Evolutionary conservation across 169 alveolate genomes (phyloP), one percentile per base, ranked within the genome.

Genomic region (Plasmodium coatneyi): DNA sequence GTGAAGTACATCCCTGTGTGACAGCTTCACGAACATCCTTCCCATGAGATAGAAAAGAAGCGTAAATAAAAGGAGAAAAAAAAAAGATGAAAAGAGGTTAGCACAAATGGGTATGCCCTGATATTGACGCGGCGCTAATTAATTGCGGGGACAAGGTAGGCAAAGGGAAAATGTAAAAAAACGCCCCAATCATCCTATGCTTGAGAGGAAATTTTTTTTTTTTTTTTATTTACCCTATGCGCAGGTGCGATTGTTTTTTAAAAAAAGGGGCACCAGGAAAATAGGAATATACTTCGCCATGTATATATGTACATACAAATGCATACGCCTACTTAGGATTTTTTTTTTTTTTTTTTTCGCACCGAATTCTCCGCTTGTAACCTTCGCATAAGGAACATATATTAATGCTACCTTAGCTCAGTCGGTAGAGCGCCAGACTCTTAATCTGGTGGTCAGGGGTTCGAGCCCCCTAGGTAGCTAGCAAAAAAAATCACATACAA

Each of bases 381-480:
- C 60, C 60, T 49, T 49, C 25, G 25, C 9, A 14, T 49, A 49
- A 1, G 25, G 22, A 3, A 0, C 14, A 14, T 49, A 14, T 32
- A n/a, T 74, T 22, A 78, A 78, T 56, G 98, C 98, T 97, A 90
- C 97, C 97, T 96, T 98, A 98, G 99, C 99, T 98, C 99, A 98
- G 99, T 98, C 98, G 99, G 99, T 98, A 98, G 99, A 98, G 99
- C 99, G 99, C 99, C 99, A 98, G 99, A 98, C 99, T 98, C 98
- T 98, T 98, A 98, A 98, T 98, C 99, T 98, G 99, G 99, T 98
- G 99, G 99, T 98, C 99, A 98, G 98, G 99, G 99, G 99, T 98
- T 98, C 99, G 99, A 98, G 99, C 99, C 99, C 99, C 99, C 98
- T 95, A 96, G 98, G 97, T 83, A 96, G 98, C 97, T 92, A 10